Evolutionary conservation across 768 basidiomycete genomes (phyloP), one percentile per base, ranked within the genome.

Genomic region (Agrocybe praecox): DNA sequence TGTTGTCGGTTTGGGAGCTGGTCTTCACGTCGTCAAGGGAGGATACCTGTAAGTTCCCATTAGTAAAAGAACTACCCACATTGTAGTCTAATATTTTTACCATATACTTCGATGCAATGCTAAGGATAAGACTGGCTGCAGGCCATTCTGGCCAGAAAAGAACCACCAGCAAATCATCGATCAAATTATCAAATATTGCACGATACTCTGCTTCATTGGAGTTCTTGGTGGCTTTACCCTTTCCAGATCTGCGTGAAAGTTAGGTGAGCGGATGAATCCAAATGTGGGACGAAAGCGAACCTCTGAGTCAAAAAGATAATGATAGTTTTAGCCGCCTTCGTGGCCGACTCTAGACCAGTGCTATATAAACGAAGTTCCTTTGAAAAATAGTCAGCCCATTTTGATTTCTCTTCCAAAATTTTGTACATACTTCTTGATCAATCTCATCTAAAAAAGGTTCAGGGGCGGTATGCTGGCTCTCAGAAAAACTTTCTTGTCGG

Each of bases 121-220:
- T 84, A 34, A 98, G 74, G 36, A 97, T 77, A 17, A 97, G 72
- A 43, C 87, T 82, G 1, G 97, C 92, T 10, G 92, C 96, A 6
- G 97, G 97, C 95, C 96, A 99, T 72, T 99, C 97, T 0, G 97
- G 96, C 86, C 92, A 92, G 68, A 90, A 95, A 6, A 98, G 76
- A 18, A 97, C 94, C 9, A 83, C 82, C 21, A 98, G 80, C 21
- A 97, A 77, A 67, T 99, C 97, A 1, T 87, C 85, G 42, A 98
- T 85, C 11, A 98, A 76, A 63, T 91, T 91, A 66, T 98, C 96
- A 57, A 98, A 90, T 36, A 98, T 94, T 0, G 87, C 80, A 48
- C 94, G 86, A 69, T 98, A 98, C 67, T 98, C 96, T 6, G 91
- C 88, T 67, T 99, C 97, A 62, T 93, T 94, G 0, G 94, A 88